A percentile compares a stretch with the other conserved stretches of the same genome.
These are phyloP conservation scores for Xylariomycetidae sp. DNA, from an alignment of 2,329 filamentous ascomycete genomes.

Conservation along the genomic window DNA sequence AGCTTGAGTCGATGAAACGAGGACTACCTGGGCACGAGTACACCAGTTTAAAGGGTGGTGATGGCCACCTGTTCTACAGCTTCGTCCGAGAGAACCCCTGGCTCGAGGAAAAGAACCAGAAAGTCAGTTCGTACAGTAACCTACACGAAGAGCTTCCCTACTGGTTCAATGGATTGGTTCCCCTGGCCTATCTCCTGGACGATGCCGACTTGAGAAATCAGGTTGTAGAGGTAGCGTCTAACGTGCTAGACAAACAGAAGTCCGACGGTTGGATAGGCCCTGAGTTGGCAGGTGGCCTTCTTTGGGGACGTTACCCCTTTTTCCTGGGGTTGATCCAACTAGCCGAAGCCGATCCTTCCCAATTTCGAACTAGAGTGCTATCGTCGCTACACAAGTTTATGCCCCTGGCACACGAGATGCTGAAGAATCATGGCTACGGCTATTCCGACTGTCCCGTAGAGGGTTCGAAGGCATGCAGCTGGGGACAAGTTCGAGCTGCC, in stretches of 20 bases:
- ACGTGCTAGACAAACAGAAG: conserved; percentile 36
- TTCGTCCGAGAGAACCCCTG: conserved; percentile 47
- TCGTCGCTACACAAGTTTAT: conserved; percentile 14
- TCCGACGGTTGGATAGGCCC: conserved; percentile 51
- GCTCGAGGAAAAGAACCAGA: conserved; percentile 31
- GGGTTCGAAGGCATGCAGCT: conserved; percentile 11
- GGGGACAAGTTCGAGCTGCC: conserved; percentile 15
- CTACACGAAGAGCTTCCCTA: conserved; percentile 55
- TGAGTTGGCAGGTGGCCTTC: conserved; percentile 26
- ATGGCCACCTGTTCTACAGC: conserved; percentile 44
- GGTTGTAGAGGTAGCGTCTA: conserved; percentile 33
- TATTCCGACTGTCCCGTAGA: conserved; percentile 11
- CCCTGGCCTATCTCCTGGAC: conserved; percentile 46
- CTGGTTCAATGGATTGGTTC: conserved; percentile 57
- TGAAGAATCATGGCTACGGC: conserved; percentile 14
- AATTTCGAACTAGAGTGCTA: conserved; percentile 10
- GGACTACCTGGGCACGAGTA: conserved; percentile 49
- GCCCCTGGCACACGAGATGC: conserved; percentile 13
- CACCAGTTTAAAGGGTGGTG: conserved; percentile 1
- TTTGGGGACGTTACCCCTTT: conserved; percentile 29
- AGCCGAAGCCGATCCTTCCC: conserved; percentile 24
- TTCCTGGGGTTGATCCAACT: conserved; percentile 30
- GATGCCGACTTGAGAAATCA: conserved; percentile 44
- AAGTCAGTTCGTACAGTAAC: conserved; percentile 47
- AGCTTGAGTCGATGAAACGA: conserved; percentile 42